A percentile compares a stretch with the other conserved stretches of the same genome.
phyloP scores from a whole-genome alignment of 202 grass and related monocot genomes.

The Setaria italica region DNA sequence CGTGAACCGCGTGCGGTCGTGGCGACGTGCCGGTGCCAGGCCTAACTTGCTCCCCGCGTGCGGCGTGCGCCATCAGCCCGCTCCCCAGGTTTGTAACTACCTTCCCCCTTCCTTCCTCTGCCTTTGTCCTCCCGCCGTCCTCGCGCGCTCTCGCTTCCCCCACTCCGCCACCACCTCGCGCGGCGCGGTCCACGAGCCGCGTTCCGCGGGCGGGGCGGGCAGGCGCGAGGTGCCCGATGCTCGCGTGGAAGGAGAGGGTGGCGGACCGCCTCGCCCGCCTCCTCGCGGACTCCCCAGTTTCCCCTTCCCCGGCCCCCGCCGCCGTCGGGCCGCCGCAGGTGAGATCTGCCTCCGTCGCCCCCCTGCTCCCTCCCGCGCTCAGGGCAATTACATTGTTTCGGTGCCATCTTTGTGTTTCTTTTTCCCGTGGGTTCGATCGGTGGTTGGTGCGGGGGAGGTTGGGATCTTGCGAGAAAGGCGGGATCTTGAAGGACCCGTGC shows the following conservation, averaged over 20 bases:
- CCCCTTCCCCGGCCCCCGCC: slow-evolving; percentile 41
- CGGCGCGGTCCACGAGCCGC: neutral
- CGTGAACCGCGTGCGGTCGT: no score
- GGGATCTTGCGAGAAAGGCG: neutral
- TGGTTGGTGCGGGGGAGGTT: slow-evolving; percentile 1
- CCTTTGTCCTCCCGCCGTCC: neutral
- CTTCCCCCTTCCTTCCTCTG: no score
- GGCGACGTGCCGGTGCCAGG: no score
- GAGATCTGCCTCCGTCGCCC: neutral
- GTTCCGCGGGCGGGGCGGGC: neutral
- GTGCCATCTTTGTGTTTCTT: neutral
- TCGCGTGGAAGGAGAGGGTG: slow-evolving; percentile 85
- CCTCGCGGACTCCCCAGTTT: slow-evolving; percentile 63
- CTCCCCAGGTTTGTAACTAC: neutral
- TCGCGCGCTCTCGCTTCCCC: neutral
- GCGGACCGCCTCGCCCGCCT: slow-evolving; percentile 70
- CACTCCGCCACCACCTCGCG: neutral
- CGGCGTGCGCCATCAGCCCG: no score
- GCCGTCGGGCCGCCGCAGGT: slow-evolving; percentile 52
- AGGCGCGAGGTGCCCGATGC: slow-evolving; percentile 40
- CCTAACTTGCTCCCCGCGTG: no score
- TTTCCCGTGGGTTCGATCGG: neutral
- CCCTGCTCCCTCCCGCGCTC: neutral
- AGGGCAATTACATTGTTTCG: neutral
- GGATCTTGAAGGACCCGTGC: neutral